Evolutionary conservation across 2,329 filamentous ascomycete genomes (phyloP), one percentile per base, ranked within the genome.

Genomic region (Fusarium decemcellulare): DNA sequence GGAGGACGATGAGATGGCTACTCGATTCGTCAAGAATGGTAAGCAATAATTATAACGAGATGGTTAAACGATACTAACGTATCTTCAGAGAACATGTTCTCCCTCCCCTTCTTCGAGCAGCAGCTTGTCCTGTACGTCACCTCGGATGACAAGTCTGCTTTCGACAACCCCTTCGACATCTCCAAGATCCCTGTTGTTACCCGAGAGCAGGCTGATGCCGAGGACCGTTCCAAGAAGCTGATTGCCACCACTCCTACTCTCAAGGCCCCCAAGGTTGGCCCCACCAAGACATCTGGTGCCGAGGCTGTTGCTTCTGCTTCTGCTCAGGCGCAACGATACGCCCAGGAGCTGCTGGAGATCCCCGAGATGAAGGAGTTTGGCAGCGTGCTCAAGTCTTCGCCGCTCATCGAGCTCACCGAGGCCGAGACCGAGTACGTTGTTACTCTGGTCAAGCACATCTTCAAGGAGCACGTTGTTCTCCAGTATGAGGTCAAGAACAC

Each of bases 401-500:
- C 89, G 29, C 83, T 92, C 52, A 89, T 97, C 72, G 95, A 98
- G 81, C 90, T 99, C 67, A 98, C 96, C 16, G 96, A 99, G 81
- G 93, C 94, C 56, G 96, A 98, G 82, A 98, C 95, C 18, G 96
- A 99, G 81, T 99, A 99, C 75, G 94, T 98, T 53, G 96, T 99
- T 65, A 91, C 88, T 37, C 91, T 96, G 23, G 89, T 98, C 81
- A 99, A 99, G 86, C 96, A 99, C 79, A 90, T 99, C 76, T 99
- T 98, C 90, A 97, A 97, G 83, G 93, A 97, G 79, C 93, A 98
- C 77, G 86, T 99, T 76, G 95, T 99, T 36, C 84, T 99, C 58
- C 96, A 99, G 78, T 99, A 96, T 81, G 93, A 98, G 78, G 91
- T 99, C 80, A 98, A 97, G 87, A 99, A 99, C 85, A 99, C 96